phyloP scores from a whole-genome alignment of 164 flowering plant species.

The Vitis vinifera region DNA sequence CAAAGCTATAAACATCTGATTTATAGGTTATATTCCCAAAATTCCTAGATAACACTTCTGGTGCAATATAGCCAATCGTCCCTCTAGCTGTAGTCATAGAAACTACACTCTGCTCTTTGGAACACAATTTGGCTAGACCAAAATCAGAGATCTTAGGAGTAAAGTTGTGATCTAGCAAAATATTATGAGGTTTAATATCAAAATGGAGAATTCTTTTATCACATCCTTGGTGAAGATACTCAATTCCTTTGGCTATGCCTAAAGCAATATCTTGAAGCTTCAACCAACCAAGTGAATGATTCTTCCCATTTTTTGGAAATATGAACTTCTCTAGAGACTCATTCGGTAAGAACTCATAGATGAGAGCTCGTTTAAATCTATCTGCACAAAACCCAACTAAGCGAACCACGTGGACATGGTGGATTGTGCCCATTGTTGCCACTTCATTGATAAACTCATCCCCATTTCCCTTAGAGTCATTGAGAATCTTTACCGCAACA shows the following conservation, averaged over 20 bases:
- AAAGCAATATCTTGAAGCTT: conserved; percentile 25
- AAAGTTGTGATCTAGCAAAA: conserved; percentile 12
- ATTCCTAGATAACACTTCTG: conserved; percentile 24
- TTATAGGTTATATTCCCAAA: conserved; percentile 17
- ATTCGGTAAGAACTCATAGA: no score
- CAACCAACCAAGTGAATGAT: conserved; percentile 16
- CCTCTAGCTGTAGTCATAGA: conserved; percentile 24
- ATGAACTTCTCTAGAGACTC: no score
- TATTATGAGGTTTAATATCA: no score
- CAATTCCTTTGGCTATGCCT: conserved; percentile 29
- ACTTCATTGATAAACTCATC: no score
- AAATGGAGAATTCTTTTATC: conserved; percentile 29
- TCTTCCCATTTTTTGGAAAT: no score
- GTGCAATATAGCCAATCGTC: conserved; percentile 27
- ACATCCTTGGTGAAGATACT: conserved; percentile 32
- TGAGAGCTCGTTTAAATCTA: no score
- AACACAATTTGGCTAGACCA: conserved; percentile 24
- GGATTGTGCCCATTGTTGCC: no score
- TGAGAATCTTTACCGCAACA: no score
- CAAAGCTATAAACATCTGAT: conserved; percentile 32
- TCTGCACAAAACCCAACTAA: no score
- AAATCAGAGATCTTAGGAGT: conserved; percentile 32
- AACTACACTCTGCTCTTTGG: conserved; percentile 17
- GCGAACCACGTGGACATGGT: no score
- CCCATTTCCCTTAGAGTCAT: no score